phyloP scores from a whole-genome alignment of 2,329 filamentous ascomycete genomes.

The Ceratocystis papillata region DNA sequence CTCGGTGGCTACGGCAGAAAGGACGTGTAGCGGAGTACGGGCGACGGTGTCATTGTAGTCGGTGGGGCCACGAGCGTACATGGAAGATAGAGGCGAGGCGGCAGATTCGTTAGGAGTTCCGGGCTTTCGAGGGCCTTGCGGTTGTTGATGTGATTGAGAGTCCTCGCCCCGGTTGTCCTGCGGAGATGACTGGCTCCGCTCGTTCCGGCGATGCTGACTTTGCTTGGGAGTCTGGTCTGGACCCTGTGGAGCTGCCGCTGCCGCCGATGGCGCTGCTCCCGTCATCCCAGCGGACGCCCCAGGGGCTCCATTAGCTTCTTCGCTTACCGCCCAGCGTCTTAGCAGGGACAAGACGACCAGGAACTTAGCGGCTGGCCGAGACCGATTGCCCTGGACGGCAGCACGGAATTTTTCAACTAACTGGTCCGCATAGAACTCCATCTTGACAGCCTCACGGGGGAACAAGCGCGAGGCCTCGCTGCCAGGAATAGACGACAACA shows the following conservation, averaged over 20 bases:
- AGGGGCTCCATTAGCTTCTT: neutral
- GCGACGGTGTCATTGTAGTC: slow-evolving; percentile 1
- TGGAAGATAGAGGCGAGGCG: neutral
- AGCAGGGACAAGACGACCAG: slow-evolving; percentile 60
- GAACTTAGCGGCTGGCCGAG: slow-evolving; percentile 58
- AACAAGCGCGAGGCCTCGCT: slow-evolving; percentile 62
- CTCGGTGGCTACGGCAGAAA: slow-evolving; percentile 20
- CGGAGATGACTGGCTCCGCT: neutral
- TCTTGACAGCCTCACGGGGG: slow-evolving; percentile 54
- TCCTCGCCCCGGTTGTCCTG: neutral
- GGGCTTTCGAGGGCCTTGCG: neutral
- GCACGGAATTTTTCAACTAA: slow-evolving; percentile 57
- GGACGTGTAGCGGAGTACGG: slow-evolving; percentile 20
- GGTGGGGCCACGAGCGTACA: neutral
- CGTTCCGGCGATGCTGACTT: neutral
- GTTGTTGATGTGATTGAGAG: slow-evolving; percentile 17
- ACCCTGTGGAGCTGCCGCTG: slow-evolving; percentile 20
- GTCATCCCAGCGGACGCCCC: neutral
- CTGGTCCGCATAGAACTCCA: slow-evolving; percentile 55
- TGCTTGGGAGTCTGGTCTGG: neutral
- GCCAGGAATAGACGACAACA: slow-evolving; percentile 51
- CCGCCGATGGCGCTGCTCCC: neutral
- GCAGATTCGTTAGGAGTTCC: neutral
- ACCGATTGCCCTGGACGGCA: slow-evolving; percentile 52
- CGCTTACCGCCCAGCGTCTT: slow-evolving; percentile 51